Percentiles rank a stretch among this genome's conserved stretches.
These are phyloP conservation scores for Ailanthus altissimus DNA, from an alignment of 345 rosid species.

Conservation along the genomic window DNA sequence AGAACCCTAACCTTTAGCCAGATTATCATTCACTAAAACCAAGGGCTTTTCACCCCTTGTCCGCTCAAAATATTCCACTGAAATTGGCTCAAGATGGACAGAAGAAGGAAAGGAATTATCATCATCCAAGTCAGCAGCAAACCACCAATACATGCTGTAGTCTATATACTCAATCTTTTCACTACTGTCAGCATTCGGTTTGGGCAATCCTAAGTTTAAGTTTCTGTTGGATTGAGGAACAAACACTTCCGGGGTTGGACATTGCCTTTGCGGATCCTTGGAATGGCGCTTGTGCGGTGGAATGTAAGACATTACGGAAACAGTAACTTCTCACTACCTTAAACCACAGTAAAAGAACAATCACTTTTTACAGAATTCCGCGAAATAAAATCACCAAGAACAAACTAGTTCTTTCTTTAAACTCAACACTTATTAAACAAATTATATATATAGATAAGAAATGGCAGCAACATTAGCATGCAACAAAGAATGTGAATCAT, in stretches of 20 bases:
- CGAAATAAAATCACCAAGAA: neutral
- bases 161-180: slow-evolving; percentile 25
- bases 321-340: neutral
- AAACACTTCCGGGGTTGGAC: slow-evolving; percentile 20
- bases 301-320: slow-evolving; percentile 27
- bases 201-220: slow-evolving; percentile 14
- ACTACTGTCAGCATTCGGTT: neutral
- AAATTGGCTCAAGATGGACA: slow-evolving; percentile 37
- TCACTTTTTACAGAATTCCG: neutral
- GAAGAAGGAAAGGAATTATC: slow-evolving; percentile 35
- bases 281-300: slow-evolving; percentile 37
- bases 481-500: neutral
- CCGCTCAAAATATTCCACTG: slow-evolving; percentile 32
- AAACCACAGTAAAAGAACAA: neutral
- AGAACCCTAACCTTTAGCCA: slow-evolving; percentile 31
- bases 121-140: slow-evolving; percentile 44
- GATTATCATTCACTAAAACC: slow-evolving; percentile 34
- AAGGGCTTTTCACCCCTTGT: slow-evolving; percentile 36
- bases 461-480: neutral
- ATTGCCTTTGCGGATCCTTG: neutral
- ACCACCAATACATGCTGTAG: slow-evolving; percentile 29
- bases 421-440: too few relatives aligned
- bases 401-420: neutral
- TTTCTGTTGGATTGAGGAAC: neutral
- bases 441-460: neutral